phyloP scores from a whole-genome alignment of 495 filamentous ascomycete species.

The Thermochaetoides thermophila region DNA sequence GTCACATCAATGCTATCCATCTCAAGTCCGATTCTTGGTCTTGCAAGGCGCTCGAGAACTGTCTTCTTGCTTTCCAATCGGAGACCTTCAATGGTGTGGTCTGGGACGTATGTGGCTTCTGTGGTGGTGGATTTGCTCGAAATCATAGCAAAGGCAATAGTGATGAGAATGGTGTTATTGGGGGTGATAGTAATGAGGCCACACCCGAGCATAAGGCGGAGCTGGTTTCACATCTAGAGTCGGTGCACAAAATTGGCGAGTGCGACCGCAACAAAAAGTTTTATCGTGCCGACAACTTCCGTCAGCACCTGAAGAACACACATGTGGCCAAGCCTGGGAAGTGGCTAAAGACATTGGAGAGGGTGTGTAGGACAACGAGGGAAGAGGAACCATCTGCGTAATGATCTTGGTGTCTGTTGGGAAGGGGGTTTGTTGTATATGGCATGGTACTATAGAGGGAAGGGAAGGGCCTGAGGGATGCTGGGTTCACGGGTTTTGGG shows the following conservation, averaged over 20 bases:
- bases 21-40: conserved; percentile 78
- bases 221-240: conserved; percentile 48
- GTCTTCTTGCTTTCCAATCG: conserved; percentile 49
- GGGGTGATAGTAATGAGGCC: background rate
- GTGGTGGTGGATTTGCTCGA: conserved; percentile 64
- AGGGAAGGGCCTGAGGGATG: too few species aligned
- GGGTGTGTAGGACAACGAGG: conserved; percentile 7
- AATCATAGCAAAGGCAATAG: conserved; percentile 39
- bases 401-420: background rate
- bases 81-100: conserved; percentile 29
- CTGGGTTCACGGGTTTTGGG: too few species aligned
- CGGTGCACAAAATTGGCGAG: conserved; percentile 66
- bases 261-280: conserved; percentile 82
- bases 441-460: conserved; percentile 1
- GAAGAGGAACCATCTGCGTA: background rate
- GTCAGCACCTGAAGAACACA: conserved; percentile 78
- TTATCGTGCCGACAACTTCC: conserved; percentile 75
- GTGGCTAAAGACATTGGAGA: conserved; percentile 19
- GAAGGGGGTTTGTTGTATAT: background rate
- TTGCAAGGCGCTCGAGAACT: conserved; percentile 45
- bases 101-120: conserved; percentile 68
- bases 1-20: conserved; percentile 79
- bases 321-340: conserved; percentile 30
- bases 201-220: conserved; percentile 2
- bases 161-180: conserved; percentile 5